Base-by-base conservation (phyloP, 768 basidiomycete genomes). In the Suillus paluster region DNA sequence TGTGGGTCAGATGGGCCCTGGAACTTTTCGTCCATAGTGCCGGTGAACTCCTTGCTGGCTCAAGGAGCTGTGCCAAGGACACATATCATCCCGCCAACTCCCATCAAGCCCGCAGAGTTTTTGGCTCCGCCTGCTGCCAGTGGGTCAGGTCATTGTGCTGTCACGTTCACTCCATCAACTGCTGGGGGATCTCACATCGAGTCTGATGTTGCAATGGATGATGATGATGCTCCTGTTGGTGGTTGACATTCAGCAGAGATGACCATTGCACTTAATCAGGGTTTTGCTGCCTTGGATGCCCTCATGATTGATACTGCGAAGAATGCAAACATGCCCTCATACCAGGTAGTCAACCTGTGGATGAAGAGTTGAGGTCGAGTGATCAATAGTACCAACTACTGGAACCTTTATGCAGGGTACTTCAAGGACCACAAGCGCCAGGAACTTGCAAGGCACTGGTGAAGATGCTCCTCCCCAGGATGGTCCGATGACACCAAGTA, bases 301-400 rank as follows among this genome's bases (percentile, higher is more conserved):
- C 3, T 44, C 10, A 9, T 44, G 19, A 44, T 10, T n/a, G 42
- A 44, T 11, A 44, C 19, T 9, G 4, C 42, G 10, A 44, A 44
- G 42, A 44, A 44, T 44, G n/a, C 42, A 9, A 45, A 63, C 50
- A 27, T 63, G 49, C 3, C 41, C 33, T 17, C 30, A 41, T 5
- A 39, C 57, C 17, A 50, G 55, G 52, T 61, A 64, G 23, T 59
- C 10, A 61, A 59, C 8, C 53, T 57, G 2, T 64, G 64, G 64
- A 45, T 59, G 25, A 64, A 64, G 58, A 63, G 52, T 7, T 39
- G 11, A 19, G 23, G 27, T 15, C 39, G 46, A 15, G 27, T n/a
- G 2, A 34, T 64, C 1, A 56, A 52, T 8, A 34, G 61, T 1
- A 59, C 30, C 0, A 61, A 61, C 12, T 49, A 57, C 41, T 61